A percentile compares a stretch with the other conserved stretches of the same genome.
phyloP scores from a whole-genome alignment of 164 flowering plant genomes.

The Sextonia rubra region DNA sequence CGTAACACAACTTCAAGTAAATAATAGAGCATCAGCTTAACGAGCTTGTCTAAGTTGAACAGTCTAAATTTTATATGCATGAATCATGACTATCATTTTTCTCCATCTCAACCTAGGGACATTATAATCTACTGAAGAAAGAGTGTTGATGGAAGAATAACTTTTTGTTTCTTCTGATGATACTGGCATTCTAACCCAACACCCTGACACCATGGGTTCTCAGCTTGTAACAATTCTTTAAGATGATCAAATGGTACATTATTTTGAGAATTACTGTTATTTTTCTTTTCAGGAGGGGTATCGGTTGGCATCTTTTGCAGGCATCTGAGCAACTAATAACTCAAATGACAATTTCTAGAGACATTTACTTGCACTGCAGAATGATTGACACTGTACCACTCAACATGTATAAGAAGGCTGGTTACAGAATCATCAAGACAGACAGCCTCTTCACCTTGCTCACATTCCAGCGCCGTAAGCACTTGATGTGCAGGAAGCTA shows the following conservation, averaged over 20 bases:
- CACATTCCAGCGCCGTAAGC: slow-evolving; percentile 81
- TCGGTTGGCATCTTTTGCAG: slow-evolving; percentile 91
- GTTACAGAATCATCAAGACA: slow-evolving; percentile 61
- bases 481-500: slow-evolving; percentile 80
- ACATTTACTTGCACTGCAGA: slow-evolving; percentile 87
- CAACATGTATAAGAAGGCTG: slow-evolving; percentile 83
- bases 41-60: background rate
- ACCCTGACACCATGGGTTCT: background rate
- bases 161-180: background rate
- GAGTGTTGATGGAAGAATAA: background rate
- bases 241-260: background rate
- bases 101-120: background rate
- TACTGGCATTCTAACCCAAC: background rate
- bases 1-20: background rate
- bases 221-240: no score
- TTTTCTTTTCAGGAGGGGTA: slow-evolving; percentile 67
- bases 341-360: slow-evolving; percentile 47
- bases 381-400: slow-evolving; percentile 81
- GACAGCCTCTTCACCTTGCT: slow-evolving; percentile 61
- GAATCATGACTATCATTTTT: background rate
- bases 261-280: background rate
- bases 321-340: slow-evolving; percentile 82
- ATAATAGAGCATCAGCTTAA: background rate
- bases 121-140: background rate
- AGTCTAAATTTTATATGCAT: background rate